Conservation (phyloP, 2,329 filamentous ascomycete species). For the Xylariaceae sp. region DNA sequence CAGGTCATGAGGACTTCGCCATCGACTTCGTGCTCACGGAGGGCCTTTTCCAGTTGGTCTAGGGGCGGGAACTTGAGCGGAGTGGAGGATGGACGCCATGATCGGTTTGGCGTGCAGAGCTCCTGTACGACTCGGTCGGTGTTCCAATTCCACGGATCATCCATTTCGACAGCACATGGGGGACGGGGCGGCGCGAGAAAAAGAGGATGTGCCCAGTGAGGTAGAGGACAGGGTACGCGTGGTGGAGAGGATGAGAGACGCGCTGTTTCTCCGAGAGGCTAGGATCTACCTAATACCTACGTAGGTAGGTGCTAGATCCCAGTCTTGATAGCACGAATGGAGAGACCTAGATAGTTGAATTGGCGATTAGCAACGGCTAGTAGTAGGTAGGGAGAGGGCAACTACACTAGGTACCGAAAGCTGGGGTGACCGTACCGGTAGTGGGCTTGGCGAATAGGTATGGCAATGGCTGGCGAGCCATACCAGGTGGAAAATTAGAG, state of each 20-base stretch:
- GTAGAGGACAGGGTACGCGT: not conserved
- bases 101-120: slow-evolving; percentile 51
- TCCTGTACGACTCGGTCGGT: slow-evolving; percentile 60
- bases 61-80: slow-evolving; percentile 45
- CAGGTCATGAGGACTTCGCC: slow-evolving; percentile 58
- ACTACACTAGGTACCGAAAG: not conserved
- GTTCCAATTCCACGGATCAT: slow-evolving; percentile 72
- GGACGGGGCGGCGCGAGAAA: too few species aligned
- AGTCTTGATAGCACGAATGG: not conserved
- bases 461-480: too few species aligned
- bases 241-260: too few species aligned
- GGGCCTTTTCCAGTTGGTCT: slow-evolving; percentile 43
- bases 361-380: not conserved
- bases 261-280: too few species aligned
- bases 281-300: too few species aligned
- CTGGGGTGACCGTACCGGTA: not conserved
- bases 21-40: slow-evolving; percentile 59
- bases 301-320: not conserved
- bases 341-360: not conserved
- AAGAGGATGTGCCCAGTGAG: not conserved
- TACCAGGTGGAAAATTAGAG: not conserved
- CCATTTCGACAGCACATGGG: slow-evolving; percentile 17
- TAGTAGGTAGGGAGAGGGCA: not conserved
- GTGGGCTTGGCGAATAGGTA: not conserved
- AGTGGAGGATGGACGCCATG: slow-evolving; percentile 39